Evolutionary conservation across 2,329 filamentous ascomycete genomes (phyloP).

Genomic region (Trichoderma harzianum): DNA sequence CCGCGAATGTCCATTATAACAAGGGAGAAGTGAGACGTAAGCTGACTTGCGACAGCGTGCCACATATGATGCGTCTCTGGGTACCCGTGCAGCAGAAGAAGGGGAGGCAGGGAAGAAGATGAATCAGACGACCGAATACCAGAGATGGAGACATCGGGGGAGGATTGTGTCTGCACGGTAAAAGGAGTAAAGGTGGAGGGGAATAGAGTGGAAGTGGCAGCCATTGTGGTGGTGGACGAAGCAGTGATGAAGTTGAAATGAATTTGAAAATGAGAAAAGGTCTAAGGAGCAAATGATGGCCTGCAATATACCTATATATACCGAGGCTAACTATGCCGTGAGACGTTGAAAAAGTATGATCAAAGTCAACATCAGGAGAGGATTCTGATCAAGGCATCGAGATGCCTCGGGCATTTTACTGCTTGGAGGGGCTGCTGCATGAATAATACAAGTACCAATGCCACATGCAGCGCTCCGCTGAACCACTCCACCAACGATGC

Average conservation of each 20-base stretch:
- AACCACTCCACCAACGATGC: background rate
- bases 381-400: background rate
- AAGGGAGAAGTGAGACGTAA: conserved; percentile 40
- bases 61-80: conserved; percentile 52
- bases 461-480: background rate
- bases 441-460: background rate
- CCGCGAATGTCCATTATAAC: conserved; percentile 49
- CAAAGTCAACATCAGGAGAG: background rate
- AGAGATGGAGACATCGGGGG: conserved; percentile 1
- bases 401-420: background rate
- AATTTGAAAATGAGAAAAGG: background rate
- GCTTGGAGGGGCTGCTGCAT: background rate
- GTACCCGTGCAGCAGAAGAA: conserved; percentile 51
- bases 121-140: background rate
- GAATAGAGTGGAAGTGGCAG: background rate
- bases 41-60: conserved; percentile 43
- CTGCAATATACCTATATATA: background rate
- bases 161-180: background rate
- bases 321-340: background rate
- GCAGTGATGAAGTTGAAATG: background rate
- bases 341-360: background rate
- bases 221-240: background rate
- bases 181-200: background rate
- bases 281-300: background rate
- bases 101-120: conserved; percentile 33